Conservation (phyloP, 2,329 filamentous ascomycete species). For the Aspergillus japonicus region DNA sequence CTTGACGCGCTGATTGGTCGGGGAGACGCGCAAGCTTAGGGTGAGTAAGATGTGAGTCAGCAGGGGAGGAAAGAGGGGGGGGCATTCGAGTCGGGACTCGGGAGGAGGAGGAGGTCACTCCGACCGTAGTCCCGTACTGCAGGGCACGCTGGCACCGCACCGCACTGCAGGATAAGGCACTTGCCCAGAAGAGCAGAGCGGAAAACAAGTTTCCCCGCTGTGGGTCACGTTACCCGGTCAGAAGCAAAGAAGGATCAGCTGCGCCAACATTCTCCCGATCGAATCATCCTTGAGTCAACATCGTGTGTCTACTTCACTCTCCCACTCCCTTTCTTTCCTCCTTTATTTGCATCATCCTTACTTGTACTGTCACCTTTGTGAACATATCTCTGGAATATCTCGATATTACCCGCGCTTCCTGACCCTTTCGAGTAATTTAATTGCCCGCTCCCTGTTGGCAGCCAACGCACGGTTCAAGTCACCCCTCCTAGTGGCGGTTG, state of each 20-base stretch:
- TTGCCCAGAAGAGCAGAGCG: conserved; percentile 5
- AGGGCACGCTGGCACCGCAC: no score
- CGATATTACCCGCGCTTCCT: background rate
- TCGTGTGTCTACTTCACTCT: conserved; percentile 5
- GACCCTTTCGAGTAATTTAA: background rate
- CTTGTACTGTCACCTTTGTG: conserved; percentile 6
- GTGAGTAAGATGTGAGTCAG: conserved; percentile 30
- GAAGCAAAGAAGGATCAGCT: conserved; percentile 32
- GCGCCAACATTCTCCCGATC: conserved; percentile 17
- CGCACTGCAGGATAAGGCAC: no score
- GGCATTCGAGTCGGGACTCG: no score
- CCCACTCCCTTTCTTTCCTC: background rate
- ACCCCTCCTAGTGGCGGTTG: conserved; percentile 20
- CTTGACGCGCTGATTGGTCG: conserved; percentile 39
- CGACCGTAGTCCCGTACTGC: no score
- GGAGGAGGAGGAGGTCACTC: no score
- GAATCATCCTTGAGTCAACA: background rate
- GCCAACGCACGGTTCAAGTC: conserved; percentile 20
- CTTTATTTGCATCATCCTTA: conserved; percentile 3
- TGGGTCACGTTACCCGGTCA: conserved; percentile 42
- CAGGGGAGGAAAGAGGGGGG: background rate
- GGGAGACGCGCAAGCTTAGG: conserved; percentile 9
- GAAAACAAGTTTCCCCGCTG: conserved; percentile 33
- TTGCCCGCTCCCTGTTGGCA: conserved; percentile 1
- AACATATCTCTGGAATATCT: background rate